Evolutionary conservation across 164 flowering plant species (phyloP), one percentile per base, ranked within the genome.

Genomic region (Echeveria elegans): DNA sequence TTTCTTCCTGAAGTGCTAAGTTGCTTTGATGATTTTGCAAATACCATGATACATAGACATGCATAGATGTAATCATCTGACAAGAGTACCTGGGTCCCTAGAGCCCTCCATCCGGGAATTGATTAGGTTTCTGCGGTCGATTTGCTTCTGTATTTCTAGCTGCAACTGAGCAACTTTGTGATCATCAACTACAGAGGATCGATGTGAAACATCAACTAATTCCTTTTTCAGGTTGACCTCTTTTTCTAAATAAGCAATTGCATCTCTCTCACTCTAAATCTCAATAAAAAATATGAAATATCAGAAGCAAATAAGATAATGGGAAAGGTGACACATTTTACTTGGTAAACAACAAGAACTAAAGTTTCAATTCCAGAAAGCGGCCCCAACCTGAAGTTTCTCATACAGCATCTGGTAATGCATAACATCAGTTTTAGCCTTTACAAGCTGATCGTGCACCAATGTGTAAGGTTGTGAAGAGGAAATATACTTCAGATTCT

Each of bases 341-440:
- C 8, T 53, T 32, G 11, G n/a, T 5, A 40, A 14, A 40, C 41
- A 23, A 67, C 48, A 48, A 71, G 72, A 66, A 12, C 45, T 34
- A 62, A 41, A 63, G 18, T 8, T 59, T 77, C 69, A 70, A 69
- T 77, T 71, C 72, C 70, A 75, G 66, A 64, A 67, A 80, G 73
- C 79, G 77, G 82, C 81, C 80, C 68, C 87, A 82, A 95, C 97
- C 99, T 95, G 97, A 73, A 88, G 85, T 87, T 90, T 92, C 81
- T 87, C 89, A 60, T 67, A 78, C 64, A 78, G 50, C 28, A 78
- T 82, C 73, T 83, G 92, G 69, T 80, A 85, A 37, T 77, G 80
- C 43, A 48, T 60, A 60, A 90, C 81, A 73, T 88, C 92, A 52
- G 84, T 80, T 78, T 86, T 95, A 53, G 92, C 87, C 72, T 80